phyloP scores from a whole-genome alignment of 495 filamentous ascomycete species.

The Parathielavia hyrcaniae region DNA sequence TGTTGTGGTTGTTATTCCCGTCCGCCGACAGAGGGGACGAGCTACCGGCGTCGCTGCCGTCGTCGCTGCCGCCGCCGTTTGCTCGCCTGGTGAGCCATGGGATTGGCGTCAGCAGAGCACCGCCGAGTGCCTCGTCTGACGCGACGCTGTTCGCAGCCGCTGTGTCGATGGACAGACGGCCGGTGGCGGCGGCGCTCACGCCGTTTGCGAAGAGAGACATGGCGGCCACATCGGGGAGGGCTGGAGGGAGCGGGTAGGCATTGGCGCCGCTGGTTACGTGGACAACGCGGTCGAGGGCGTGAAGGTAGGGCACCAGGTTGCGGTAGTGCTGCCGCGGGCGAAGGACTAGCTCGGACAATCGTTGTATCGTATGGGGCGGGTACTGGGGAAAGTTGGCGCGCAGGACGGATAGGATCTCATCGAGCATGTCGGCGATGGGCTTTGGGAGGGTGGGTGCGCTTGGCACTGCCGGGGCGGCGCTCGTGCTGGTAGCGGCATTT shows the following conservation, averaged over 20 bases:
- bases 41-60: constrained; percentile 24
- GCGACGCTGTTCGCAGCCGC: constrained; percentile 45
- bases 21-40: constrained; percentile 25
- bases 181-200: constrained; percentile 47
- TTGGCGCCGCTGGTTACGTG: constrained; percentile 79
- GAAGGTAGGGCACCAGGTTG: constrained; percentile 74
- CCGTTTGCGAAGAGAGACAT: constrained; percentile 51
- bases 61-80: constrained; percentile 25
- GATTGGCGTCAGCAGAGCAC: constrained; percentile 88
- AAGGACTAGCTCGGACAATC: constrained; percentile 85
- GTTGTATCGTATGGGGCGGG: constrained; percentile 89
- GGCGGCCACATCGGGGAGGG: constrained; percentile 46
- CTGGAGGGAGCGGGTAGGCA: constrained; percentile 71
- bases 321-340: constrained; percentile 70
- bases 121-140: constrained; percentile 82
- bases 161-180: constrained; percentile 35
- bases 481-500: constrained; percentile 12
- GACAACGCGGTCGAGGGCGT: constrained; percentile 84
- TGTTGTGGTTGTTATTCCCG: constrained; percentile 9
- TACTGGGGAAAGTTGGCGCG: constrained; percentile 59
- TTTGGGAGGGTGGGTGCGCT: constrained; percentile 50
- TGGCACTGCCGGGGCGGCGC: constrained; percentile 14
- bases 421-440: constrained; percentile 56
- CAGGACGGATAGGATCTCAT: constrained; percentile 62
- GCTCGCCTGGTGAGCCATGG: constrained; percentile 60